These are phyloP conservation scores for Chrysoporthe cubensis DNA, from an alignment of 2,329 filamentous ascomycete genomes.

Conservation along the genomic window DNA sequence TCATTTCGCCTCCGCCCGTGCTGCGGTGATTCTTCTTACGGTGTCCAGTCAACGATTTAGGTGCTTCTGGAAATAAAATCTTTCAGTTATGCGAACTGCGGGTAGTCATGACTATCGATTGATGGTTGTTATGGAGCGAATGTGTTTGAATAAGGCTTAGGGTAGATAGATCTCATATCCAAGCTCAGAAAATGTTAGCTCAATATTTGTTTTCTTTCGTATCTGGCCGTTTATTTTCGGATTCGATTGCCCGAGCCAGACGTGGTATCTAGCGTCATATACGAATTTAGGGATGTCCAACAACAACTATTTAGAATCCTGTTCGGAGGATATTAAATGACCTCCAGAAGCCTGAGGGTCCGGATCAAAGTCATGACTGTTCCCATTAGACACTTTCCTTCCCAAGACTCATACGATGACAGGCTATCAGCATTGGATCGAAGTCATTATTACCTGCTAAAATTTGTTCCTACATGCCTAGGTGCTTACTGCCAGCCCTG, in stretches of 20 bases:
- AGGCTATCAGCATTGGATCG: not conserved
- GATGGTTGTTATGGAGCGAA: not conserved
- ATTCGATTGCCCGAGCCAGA: too few relatives aligned
- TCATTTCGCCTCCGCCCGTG: not conserved
- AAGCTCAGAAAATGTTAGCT: not conserved
- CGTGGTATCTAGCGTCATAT: too few relatives aligned
- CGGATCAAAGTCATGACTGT: too few relatives aligned
- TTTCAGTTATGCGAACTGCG: not conserved
- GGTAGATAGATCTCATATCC: not conserved
- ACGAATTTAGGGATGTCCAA: too few relatives aligned
- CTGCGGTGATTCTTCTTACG: not conserved
- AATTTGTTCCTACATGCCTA: too few relatives aligned
- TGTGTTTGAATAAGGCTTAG: not conserved
- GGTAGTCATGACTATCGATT: not conserved
- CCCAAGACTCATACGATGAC: not conserved
- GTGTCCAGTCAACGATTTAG: not conserved
- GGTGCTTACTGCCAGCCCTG: not conserved
- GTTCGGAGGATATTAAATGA: too few relatives aligned
- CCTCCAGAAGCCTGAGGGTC: too few relatives aligned
- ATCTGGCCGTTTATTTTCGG: not conserved
- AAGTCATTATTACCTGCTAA: not conserved
- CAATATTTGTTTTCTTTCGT: not conserved
- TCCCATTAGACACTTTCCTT: not conserved
- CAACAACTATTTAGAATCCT: not conserved
- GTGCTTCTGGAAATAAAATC: not conserved